phyloP scores from a whole-genome alignment of 2,329 filamentous ascomycete genomes.

The Diaporthe citrichinensis region DNA sequence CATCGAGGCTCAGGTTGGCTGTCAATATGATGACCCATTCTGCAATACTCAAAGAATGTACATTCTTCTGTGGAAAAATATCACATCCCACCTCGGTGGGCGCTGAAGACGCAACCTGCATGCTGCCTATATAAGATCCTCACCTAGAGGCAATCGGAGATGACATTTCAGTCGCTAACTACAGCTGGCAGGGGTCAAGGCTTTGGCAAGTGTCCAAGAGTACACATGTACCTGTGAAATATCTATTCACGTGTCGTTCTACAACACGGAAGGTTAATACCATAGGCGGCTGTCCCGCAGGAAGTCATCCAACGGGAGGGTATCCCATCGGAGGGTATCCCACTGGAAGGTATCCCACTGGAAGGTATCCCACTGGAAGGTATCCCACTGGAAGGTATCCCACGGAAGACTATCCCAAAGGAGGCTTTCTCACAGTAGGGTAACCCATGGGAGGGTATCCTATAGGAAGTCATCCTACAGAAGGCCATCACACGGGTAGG shows the following conservation, averaged over 20 bases:
- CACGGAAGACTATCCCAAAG: too few species aligned
- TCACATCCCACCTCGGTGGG: slow-evolving; percentile 27
- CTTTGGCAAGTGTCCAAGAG: background rate
- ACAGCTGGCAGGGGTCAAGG: background rate
- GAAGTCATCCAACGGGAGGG: too few species aligned
- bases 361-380: background rate
- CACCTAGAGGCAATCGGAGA: background rate
- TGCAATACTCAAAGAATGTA: slow-evolving; percentile 42
- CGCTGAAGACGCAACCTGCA: slow-evolving; percentile 36
- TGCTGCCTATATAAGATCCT: background rate
- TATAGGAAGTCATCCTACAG: background rate
- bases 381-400: background rate
- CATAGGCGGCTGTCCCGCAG: background rate
- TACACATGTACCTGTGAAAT: too few species aligned
- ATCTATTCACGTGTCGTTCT: background rate
- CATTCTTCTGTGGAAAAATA: slow-evolving; percentile 41
- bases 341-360: too few species aligned
- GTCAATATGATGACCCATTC: slow-evolving; percentile 43
- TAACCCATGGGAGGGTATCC: background rate
- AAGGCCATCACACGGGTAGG: background rate
- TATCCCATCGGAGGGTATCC: background rate
- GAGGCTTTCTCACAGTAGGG: background rate
- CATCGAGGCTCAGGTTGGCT: slow-evolving; percentile 14
- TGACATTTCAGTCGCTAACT: background rate
- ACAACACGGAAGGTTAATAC: background rate